Evolutionary conservation across 225 moss, liverwort and hornwort genomes (phyloP), one percentile per base, ranked within the genome.

Genomic region (Physcomitrium patens): DNA sequence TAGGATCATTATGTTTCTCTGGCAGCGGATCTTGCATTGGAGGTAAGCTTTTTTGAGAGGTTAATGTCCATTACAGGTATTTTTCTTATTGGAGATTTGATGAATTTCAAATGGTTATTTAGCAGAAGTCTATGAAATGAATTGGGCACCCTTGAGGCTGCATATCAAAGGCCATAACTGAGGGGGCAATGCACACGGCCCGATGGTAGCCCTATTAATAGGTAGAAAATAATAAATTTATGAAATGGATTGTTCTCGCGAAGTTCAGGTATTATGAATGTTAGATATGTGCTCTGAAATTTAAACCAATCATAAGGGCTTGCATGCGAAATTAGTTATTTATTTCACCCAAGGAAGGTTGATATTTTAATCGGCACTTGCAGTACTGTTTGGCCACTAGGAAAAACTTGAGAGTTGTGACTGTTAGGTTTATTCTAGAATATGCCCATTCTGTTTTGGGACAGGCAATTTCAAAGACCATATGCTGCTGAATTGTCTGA

Each of bases 401-500:
- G 31, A 48, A 10, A 42, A 37, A 20, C 15, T 27, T 52, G 19
- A 60, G 41, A 63, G 56, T 43, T 47, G 68, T 69, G 12, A 19
- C 22, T 75, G 19, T 48, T 68, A 42, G 22, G 53, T 13, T 19
- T 59, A 51, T 50, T 11, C 22, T 53, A 60, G 50, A 65, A 68
- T 23, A n/a, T 86, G 65, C 68, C 63, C 77, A 24, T 53, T 71
- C 71, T 77, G 53, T 77, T 52, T 75, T 82, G 80, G 85, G 83
- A 77, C 95, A 99, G 99, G 91, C 90, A 88, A 79, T 90, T 90
- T 78, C 89, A 89, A 90, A 95, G 99, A 87, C 93, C 89, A 45
- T 76, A 77, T 69, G 91, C 95, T 56, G 89, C 93, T 74, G 99
- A 95, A 70, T 86, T 99, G 60, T 90, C 89, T 79, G 99, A 99